Evolutionary conservation across 176 grass and related monocot genomes (phyloP).

Genomic region (Areca catechu): DNA sequence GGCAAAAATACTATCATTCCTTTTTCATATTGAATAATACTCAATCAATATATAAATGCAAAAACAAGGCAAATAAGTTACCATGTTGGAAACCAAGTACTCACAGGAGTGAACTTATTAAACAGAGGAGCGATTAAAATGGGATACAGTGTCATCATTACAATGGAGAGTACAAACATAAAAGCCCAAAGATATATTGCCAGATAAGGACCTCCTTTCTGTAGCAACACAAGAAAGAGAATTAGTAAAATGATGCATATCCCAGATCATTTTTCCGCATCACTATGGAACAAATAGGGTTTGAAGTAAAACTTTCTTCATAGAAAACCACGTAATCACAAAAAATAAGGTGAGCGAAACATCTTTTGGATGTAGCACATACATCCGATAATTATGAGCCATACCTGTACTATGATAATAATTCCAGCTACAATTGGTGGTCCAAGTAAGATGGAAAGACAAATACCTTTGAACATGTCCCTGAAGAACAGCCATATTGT

Average conservation of each 20-base stretch:
- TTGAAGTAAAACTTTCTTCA: too few species aligned
- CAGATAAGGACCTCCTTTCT: slow-evolving; percentile 97
- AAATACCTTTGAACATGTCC: slow-evolving; percentile 87
- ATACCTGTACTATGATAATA: slow-evolving; percentile 90
- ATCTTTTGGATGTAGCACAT: too few species aligned
- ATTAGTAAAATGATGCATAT: too few species aligned
- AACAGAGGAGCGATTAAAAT: slow-evolving; percentile 93
- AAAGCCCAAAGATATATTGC: slow-evolving; percentile 98
- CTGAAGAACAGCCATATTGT: slow-evolving; percentile 87
- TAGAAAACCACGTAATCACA: too few species aligned
- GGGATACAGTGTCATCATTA: slow-evolving; percentile 97
- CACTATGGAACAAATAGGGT: too few species aligned
- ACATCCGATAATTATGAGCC: background rate
- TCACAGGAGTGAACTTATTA: slow-evolving; percentile 98
- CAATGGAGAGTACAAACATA: slow-evolving; percentile 78
- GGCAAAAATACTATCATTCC: too few species aligned
- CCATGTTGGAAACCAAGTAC: slow-evolving; percentile 12
- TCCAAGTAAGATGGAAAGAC: slow-evolving; percentile 66
- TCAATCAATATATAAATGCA: too few species aligned
- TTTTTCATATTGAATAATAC: too few species aligned
- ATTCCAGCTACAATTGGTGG: slow-evolving; percentile 89
- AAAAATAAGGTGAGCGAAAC: too few species aligned
- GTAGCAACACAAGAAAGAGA: slow-evolving; percentile 25
- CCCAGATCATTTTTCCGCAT: too few species aligned
- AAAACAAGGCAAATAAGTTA: too few species aligned